A percentile compares a stretch with the other conserved stretches of the same genome.
These are phyloP conservation scores for Aspergillus heteromorphus DNA, from an alignment of 495 filamentous ascomycete species.

Conservation along the genomic window DNA sequence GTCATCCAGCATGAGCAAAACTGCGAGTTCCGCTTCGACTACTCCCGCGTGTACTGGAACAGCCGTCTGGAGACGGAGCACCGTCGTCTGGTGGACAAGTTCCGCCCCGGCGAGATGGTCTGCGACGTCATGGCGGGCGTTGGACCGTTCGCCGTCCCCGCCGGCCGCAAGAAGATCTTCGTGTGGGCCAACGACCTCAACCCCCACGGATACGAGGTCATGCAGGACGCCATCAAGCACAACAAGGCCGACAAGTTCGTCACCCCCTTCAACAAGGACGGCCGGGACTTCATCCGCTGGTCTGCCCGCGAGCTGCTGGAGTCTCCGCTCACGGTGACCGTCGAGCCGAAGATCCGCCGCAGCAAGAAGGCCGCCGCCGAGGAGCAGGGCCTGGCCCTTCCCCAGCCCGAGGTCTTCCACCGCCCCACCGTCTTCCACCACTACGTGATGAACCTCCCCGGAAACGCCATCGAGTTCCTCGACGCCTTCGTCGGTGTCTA, in stretches of 20 bases:
- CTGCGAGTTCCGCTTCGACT: constrained; percentile 47
- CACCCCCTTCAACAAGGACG: constrained; percentile 72
- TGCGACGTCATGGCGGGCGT: constrained; percentile 98
- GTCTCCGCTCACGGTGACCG: constrained; percentile 39
- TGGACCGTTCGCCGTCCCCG: constrained; percentile 90
- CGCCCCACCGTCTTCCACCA: constrained; percentile 70
- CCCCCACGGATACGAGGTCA: constrained; percentile 70
- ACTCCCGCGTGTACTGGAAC: constrained; percentile 95
- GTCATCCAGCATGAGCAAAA: constrained; percentile 61
- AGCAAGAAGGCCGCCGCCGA: constrained; percentile 20
- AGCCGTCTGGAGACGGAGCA: constrained; percentile 85
- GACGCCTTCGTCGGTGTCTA: constrained; percentile 83
- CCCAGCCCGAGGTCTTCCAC: constrained; percentile 42
- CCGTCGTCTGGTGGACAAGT: constrained; percentile 68
- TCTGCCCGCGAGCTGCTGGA: constrained; percentile 59
- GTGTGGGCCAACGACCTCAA: constrained; percentile 98
- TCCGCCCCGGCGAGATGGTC: constrained; percentile 78
- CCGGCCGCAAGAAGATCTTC: constrained; percentile 83
- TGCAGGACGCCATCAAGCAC: constrained; percentile 60
- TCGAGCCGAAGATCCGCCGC: constrained; percentile 29
- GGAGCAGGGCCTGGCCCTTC: constrained; percentile 18
- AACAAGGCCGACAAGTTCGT: constrained; percentile 84
- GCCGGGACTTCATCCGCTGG: constrained; percentile 67
- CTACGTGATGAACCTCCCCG: constrained; percentile 97
- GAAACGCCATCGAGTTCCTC: constrained; percentile 78